Evolutionary conservation across 164 flowering plant species (phyloP).

Genomic region (Berberis vulgaris): DNA sequence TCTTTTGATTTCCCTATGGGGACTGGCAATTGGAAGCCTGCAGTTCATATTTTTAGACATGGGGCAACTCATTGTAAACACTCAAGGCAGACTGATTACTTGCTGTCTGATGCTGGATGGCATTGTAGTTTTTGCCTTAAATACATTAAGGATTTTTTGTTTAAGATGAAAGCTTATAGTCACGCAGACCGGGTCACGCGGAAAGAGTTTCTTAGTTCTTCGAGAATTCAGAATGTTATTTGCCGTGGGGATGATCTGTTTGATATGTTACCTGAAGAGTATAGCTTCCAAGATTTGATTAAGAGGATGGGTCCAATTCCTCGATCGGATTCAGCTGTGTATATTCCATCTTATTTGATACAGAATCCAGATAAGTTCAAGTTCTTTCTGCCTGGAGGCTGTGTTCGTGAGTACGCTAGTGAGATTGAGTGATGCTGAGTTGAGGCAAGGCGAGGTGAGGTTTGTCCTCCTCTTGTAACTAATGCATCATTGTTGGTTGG

Average conservation of each 20-base stretch:
- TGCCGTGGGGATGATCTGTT: constrained; percentile 36
- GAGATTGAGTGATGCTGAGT: too few species aligned
- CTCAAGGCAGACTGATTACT: constrained; percentile 25
- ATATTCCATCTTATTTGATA: constrained; percentile 35
- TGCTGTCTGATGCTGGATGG: constrained; percentile 42
- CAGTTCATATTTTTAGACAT: constrained; percentile 20
- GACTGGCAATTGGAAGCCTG: constrained; percentile 34
- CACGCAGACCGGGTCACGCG: constrained; percentile 37
- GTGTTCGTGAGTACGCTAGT: constrained; percentile 3
- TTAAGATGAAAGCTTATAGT: constrained; percentile 45
- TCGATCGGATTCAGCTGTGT: constrained; percentile 28
- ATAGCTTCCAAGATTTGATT: constrained; percentile 28
- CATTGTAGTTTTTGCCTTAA: constrained; percentile 48
- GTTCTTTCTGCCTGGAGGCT: constrained; percentile 43
- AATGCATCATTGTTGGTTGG: too few species aligned
- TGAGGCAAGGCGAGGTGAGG: too few species aligned
- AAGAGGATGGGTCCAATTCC: constrained; percentile 42
- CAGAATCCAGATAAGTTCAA: constrained; percentile 32
- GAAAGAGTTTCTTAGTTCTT: constrained; percentile 17
- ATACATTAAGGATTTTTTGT: constrained; percentile 26
- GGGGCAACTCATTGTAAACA: constrained; percentile 25
- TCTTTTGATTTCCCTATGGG: constrained; percentile 48
- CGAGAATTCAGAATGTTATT: constrained; percentile 32
- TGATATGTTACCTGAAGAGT: constrained; percentile 48
- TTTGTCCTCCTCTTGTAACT: too few species aligned